phyloP scores from a whole-genome alignment of 2,329 filamentous ascomycete species.

The Sclerotinia sclerotiorum region DNA sequence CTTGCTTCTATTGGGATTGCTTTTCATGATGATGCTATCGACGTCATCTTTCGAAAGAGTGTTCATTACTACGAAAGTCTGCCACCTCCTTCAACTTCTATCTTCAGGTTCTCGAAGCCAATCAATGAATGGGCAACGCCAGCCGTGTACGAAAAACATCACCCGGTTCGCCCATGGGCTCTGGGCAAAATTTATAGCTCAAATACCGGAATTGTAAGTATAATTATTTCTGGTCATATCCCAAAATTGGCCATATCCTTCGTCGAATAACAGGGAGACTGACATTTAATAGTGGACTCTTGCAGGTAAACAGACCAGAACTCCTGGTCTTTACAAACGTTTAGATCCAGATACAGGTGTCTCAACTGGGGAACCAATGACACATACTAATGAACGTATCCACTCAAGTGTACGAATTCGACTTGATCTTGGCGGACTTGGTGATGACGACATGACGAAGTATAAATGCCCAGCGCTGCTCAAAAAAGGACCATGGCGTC shows the following conservation, averaged over 20 bases:
- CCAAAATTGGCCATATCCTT: constrained; percentile 32
- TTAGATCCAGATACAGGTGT: constrained; percentile 44
- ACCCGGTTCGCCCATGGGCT: constrained; percentile 44
- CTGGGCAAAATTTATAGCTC: constrained; percentile 42
- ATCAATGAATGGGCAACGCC: constrained; percentile 47
- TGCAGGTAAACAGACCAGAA: constrained; percentile 43
- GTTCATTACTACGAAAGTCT: constrained; percentile 37
- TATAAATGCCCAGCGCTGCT: constrained; percentile 44
- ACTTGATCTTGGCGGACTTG: constrained; percentile 41
- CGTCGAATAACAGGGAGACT: background rate
- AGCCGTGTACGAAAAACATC: constrained; percentile 49
- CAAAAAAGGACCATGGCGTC: constrained; percentile 33
- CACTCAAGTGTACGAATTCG: constrained; percentile 40
- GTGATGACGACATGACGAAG: constrained; percentile 41
- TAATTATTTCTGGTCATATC: background rate
- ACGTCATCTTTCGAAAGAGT: constrained; percentile 38
- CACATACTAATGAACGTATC: constrained; percentile 44
- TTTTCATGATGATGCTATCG: constrained; percentile 42
- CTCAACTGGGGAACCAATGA: constrained; percentile 42
- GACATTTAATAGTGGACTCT: constrained; percentile 40
- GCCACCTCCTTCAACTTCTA: constrained; percentile 25
- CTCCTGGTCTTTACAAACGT: constrained; percentile 43
- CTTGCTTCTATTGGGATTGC: constrained; percentile 41
- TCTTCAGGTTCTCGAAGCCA: constrained; percentile 28
- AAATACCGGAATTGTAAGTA: constrained; percentile 29